These are phyloP conservation scores for Gryganskiella cystojenkinii DNA, from an alignment of 192 early-diverging fungal species.

Conservation along the genomic window DNA sequence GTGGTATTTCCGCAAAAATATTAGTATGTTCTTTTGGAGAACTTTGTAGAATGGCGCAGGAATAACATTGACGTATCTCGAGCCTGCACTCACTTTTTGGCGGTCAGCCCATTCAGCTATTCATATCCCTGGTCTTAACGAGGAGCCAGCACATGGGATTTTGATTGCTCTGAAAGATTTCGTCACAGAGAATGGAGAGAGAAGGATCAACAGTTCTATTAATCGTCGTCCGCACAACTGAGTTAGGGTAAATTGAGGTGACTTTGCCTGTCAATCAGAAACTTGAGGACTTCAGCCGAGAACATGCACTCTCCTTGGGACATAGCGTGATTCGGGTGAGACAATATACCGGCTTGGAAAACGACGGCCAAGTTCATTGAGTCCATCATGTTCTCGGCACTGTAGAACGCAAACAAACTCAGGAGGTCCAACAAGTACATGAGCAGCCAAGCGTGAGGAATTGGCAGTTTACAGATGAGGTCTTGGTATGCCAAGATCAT, in stretches of 20 bases:
- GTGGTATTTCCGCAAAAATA: too few relatives aligned
- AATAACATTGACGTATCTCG: too few relatives aligned
- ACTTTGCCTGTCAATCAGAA: slow-evolving; percentile 73
- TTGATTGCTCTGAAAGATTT: too few relatives aligned
- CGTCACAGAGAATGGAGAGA: too few relatives aligned
- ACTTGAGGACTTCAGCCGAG: slow-evolving; percentile 81
- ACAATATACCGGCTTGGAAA: slow-evolving; percentile 77
- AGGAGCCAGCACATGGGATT: too few relatives aligned
- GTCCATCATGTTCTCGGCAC: slow-evolving; percentile 73
- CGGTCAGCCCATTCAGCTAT: too few relatives aligned
- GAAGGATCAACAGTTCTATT: too few relatives aligned
- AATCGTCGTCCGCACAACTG: slow-evolving; percentile 42
- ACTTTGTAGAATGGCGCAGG: too few relatives aligned
- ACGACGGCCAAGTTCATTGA: slow-evolving; percentile 80
- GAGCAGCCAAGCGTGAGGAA: slow-evolving; percentile 72
- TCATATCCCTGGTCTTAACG: too few relatives aligned
- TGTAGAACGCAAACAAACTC: slow-evolving; percentile 60
- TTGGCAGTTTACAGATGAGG: slow-evolving; percentile 66
- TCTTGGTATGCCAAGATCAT: slow-evolving; percentile 63
- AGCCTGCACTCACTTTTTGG: too few relatives aligned
- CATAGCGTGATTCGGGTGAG: slow-evolving; percentile 76
- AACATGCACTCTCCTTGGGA: slow-evolving; percentile 78
- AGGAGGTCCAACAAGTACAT: slow-evolving; percentile 79
- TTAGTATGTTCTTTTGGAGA: too few relatives aligned
- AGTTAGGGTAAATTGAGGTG: slow-evolving; percentile 50